These are phyloP conservation scores for Scheffersomyces illinoinensis DNA, from an alignment of 1,139 yeast genomes.

Conservation along the genomic window DNA sequence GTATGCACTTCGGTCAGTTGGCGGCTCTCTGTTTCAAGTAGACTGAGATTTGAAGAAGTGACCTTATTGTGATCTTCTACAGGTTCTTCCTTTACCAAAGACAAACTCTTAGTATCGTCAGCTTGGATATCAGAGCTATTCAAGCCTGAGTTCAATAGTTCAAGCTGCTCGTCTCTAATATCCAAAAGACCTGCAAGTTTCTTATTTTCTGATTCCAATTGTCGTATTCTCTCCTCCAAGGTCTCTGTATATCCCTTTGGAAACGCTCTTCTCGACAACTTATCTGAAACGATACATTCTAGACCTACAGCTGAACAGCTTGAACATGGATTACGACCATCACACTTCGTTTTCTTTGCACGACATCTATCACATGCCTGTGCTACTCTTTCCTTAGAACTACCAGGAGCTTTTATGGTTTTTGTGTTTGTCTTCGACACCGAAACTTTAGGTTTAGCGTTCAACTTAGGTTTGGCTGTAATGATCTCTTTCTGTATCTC, in stretches of 20 bases:
- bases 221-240: slow-evolving; percentile 46
- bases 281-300: slow-evolving; percentile 48
- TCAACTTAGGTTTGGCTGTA: not conserved
- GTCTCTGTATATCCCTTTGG: slow-evolving; percentile 40
- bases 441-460: slow-evolving; percentile 3
- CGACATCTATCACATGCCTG: slow-evolving; percentile 90
- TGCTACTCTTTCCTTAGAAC: slow-evolving; percentile 59
- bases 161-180: slow-evolving; percentile 61
- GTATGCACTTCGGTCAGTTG: slow-evolving; percentile 14
- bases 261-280: slow-evolving; percentile 37
- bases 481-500: not conserved
- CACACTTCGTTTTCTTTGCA: slow-evolving; percentile 75
- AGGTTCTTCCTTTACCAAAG: not conserved
- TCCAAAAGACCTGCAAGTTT: slow-evolving; percentile 50
- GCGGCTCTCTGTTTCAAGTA: slow-evolving; percentile 7
- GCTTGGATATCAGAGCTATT: slow-evolving; percentile 1
- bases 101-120: not conserved
- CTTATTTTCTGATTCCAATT: slow-evolving; percentile 45
- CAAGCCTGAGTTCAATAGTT: slow-evolving; percentile 18
- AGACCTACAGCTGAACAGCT: slow-evolving; percentile 45
- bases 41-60: slow-evolving; percentile 10
- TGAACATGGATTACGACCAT: slow-evolving; percentile 59
- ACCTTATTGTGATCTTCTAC: slow-evolving; percentile 2
- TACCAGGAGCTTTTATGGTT: slow-evolving; percentile 65
- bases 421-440: slow-evolving; percentile 30